phyloP scores from a whole-genome alignment of 345 rosid genomes.

The Dimocarpus longan region DNA sequence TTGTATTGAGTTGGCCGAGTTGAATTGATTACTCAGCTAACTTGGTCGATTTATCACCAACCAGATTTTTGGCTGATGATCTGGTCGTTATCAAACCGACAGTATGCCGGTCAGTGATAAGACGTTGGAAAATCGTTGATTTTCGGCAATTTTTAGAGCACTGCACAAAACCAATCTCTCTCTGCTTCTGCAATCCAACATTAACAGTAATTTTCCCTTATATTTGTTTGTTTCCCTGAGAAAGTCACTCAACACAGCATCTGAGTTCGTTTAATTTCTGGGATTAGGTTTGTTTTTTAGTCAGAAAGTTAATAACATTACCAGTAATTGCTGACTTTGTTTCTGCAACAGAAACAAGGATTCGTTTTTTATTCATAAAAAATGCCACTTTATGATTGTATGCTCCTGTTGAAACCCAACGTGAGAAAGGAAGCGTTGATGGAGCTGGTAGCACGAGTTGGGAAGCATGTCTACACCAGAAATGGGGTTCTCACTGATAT shows the following conservation, averaged over 20 bases:
- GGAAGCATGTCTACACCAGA: constrained; percentile 65
- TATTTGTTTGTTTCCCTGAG: not conserved
- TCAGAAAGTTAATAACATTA: not conserved
- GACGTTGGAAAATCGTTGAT: no score
- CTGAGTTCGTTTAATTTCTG: not conserved
- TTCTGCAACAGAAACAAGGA: not conserved
- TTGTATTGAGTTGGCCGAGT: no score
- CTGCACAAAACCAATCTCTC: no score
- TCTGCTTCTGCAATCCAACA: not conserved
- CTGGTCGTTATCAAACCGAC: no score
- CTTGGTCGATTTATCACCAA: no score
- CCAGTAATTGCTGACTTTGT: not conserved
- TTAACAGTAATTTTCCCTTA: not conserved
- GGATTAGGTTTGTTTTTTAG: not conserved
- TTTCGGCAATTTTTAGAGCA: no score
- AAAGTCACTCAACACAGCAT: not conserved
- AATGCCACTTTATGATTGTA: constrained; percentile 94
- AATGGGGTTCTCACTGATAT: constrained; percentile 76
- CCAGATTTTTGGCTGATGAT: no score
- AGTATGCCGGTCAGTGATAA: no score
- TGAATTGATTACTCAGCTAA: no score
- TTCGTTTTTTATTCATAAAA: not conserved
- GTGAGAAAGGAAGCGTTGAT: constrained; percentile 52
- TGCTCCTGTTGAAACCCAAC: constrained; percentile 78
- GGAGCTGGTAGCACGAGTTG: constrained; percentile 68